Base-by-base conservation (phyloP, 192 early-diverging fungal genomes). In the Entomortierella parvispora region DNA sequence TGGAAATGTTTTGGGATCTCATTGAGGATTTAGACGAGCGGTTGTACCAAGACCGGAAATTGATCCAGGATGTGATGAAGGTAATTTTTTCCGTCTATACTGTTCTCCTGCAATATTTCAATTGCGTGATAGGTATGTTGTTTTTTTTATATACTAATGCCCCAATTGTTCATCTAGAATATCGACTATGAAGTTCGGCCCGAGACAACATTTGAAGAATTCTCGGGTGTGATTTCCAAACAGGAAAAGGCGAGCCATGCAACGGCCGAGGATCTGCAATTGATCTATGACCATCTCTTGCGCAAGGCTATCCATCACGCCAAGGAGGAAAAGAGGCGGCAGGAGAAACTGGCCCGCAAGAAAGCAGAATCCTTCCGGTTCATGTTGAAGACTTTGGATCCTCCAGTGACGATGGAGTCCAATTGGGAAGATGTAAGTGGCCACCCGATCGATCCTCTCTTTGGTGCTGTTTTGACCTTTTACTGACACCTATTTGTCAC, bases 1-100 rank as follows among this genome's bases (percentile, higher is more conserved):
- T 96, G 33, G 97, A 99, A 47, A 65, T 99, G 33, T 99, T 97
- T 76, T 97, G 96, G 93, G 97, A 99, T 74, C 62, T 90, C 4
- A 71, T 97, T 14, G 90, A 94, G 59, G 87, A 92, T 25, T 78
- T 98, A 3, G 91, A 94, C 20, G 94, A 97, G 31, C 76, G 84
- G 15, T 82, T 90, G 17, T 87, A 93, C 66, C 80, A 87, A 34
- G 85, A 93, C 34, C 84, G 91, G 20, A 91, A 90, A 63, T 80
- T 78, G 22, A 77, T 96, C 2, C 85, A 90, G 32, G 91, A 92
- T 28, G 31, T 85, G 26, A 56, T 95, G 26, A 87, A 86, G 81
- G 86, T 84, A 78, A 51, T 59, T 68, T 58, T 71, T 20, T 80
- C 65, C 14, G 25, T 33, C 15, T 80, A 10, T 54, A 33, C 12